phyloP scores from a whole-genome alignment of 306 rosid species.

The Quercus gilva region DNA sequence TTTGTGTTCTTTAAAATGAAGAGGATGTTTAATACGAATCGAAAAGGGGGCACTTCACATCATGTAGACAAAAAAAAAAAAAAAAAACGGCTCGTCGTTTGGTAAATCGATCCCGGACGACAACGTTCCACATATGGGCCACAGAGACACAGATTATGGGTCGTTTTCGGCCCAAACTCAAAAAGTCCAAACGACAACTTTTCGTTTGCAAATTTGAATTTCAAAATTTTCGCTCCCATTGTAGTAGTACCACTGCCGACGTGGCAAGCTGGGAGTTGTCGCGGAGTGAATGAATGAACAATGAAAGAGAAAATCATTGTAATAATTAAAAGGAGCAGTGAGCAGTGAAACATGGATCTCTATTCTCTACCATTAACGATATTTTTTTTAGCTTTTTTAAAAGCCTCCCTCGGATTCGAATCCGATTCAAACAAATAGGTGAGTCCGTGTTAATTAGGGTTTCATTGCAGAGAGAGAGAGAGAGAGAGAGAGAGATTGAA shows the following conservation, averaged over 20 bases:
- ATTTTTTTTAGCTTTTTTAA: neutral
- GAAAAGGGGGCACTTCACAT: too few relatives aligned
- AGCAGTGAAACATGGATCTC: neutral
- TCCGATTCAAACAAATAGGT: neutral
- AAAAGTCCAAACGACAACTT: neutral
- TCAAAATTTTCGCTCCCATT: slow-evolving; percentile 42
- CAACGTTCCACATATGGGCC: too few relatives aligned
- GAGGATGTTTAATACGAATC: too few relatives aligned
- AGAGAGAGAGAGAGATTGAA: neutral
- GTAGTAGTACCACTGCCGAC: neutral
- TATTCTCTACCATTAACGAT: neutral
- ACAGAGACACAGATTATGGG: neutral
- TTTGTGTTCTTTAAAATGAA: too few relatives aligned
- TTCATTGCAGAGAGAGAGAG: neutral
- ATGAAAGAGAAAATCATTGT: neutral
- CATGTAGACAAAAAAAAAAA: too few relatives aligned
- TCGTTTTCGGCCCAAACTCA: neutral
- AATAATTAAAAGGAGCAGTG: neutral
- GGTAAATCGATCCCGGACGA: too few relatives aligned
- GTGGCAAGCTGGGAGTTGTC: neutral
- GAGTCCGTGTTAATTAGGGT: slow-evolving; percentile 7
- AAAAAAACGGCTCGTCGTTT: too few relatives aligned
- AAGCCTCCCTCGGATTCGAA: neutral
- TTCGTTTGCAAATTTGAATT: slow-evolving; percentile 43
- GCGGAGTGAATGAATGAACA: too few relatives aligned